These are phyloP conservation scores for Saccharomyces paradoxus DNA, from an alignment of 805 yeast species.

Conservation along the genomic window DNA sequence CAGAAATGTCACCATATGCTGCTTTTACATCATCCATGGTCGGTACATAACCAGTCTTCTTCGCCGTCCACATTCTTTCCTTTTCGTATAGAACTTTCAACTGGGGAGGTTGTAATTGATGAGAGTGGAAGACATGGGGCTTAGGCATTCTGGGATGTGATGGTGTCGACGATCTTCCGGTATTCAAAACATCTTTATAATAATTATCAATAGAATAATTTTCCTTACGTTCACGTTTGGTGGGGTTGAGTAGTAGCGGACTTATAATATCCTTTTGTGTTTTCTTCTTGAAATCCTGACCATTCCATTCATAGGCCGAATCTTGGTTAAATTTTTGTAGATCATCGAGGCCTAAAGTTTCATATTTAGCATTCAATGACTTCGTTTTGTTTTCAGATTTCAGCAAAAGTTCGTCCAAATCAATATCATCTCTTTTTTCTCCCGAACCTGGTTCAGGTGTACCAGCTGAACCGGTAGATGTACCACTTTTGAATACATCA, in stretches of 20 bases:
- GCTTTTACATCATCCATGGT: slow-evolving; percentile 46
- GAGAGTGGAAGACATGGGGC: slow-evolving; percentile 75
- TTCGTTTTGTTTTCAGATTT: slow-evolving; percentile 58
- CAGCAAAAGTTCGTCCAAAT: slow-evolving; percentile 51
- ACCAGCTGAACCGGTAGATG: slow-evolving; percentile 14
- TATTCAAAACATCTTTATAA: slow-evolving; percentile 71
- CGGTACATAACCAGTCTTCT: slow-evolving; percentile 60
- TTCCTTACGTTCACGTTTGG: slow-evolving; percentile 75
- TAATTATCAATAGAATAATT: slow-evolving; percentile 84
- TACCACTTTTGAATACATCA: slow-evolving; percentile 38
- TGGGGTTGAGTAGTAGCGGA: slow-evolving; percentile 73
- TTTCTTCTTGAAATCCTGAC: slow-evolving; percentile 65
- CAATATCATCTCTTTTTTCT: slow-evolving; percentile 36
- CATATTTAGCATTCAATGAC: slow-evolving; percentile 54
- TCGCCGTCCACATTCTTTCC: slow-evolving; percentile 71
- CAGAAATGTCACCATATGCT: slow-evolving; percentile 31
- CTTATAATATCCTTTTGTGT: slow-evolving; percentile 40
- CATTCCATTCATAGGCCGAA: slow-evolving; percentile 83
- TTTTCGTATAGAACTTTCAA: slow-evolving; percentile 68
- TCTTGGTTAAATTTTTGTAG: slow-evolving; percentile 67
- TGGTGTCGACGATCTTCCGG: slow-evolving; percentile 45
- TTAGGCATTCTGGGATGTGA: slow-evolving; percentile 78
- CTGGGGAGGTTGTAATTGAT: slow-evolving; percentile 81
- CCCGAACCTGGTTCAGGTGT: slow-evolving; percentile 26
- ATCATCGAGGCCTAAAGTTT: slow-evolving; percentile 64